phyloP scores from a whole-genome alignment of 1,139 yeast genomes.

The Geotrichum aggregatum region DNA sequence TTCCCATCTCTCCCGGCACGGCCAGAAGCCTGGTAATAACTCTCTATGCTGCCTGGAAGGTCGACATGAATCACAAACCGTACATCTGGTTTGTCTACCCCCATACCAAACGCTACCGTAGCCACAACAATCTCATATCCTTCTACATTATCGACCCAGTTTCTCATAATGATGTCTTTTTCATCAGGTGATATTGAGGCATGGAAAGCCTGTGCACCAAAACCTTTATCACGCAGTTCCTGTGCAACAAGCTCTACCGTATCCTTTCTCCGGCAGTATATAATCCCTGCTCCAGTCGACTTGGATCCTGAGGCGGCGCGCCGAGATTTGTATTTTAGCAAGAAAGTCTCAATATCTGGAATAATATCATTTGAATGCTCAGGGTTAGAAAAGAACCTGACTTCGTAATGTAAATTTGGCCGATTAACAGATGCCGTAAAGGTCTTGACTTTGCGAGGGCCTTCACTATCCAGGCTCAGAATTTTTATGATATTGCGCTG shows the following conservation, averaged over 20 bases:
- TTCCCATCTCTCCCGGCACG: conserved; percentile 93
- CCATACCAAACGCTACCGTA: conserved; percentile 95
- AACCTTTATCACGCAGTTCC: conserved; percentile 52
- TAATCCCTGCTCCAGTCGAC: conserved; percentile 57
- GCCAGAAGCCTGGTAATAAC: conserved; percentile 91
- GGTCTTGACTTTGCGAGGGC: conserved; percentile 18
- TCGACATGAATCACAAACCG: conserved; percentile 81
- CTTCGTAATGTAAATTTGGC: conserved; percentile 72
- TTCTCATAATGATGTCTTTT: conserved; percentile 55
- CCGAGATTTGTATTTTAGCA: conserved; percentile 46
- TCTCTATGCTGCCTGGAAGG: conserved; percentile 80
- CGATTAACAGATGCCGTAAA: conserved; percentile 53
- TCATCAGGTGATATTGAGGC: conserved; percentile 77
- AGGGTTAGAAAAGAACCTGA: conserved; percentile 41
- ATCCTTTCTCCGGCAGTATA: conserved; percentile 80
- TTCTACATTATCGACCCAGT: conserved; percentile 52
- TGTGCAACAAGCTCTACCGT: conserved; percentile 73
- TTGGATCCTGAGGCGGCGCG: conserved; percentile 17
- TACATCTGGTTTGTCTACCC: conserved; percentile 90
- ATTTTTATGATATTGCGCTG: conserved; percentile 27
- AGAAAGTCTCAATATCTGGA: conserved; percentile 51
- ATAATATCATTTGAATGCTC: conserved; percentile 48
- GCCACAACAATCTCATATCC: conserved; percentile 46
- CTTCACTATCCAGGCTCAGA: conserved; percentile 24
- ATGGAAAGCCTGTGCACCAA: conserved; percentile 70